Evolutionary conservation across 2,329 filamentous ascomycete species (phyloP).

Genomic region (Colletotrichum melonis): DNA sequence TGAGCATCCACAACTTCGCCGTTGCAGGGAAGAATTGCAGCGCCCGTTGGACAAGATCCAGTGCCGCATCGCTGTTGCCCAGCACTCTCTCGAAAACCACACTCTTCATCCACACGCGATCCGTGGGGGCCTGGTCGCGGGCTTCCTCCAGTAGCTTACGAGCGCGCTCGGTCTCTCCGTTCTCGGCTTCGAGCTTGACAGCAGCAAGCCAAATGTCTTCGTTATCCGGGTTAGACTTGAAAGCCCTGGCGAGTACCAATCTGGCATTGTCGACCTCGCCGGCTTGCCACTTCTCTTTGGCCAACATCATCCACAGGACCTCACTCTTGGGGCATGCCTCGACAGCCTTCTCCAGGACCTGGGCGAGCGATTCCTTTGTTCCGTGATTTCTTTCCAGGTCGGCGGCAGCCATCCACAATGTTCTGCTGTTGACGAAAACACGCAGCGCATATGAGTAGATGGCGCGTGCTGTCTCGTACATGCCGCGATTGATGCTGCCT

Average conservation of each 20-base stretch:
- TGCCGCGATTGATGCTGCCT: conserved; percentile 81
- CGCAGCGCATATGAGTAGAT: conserved; percentile 93
- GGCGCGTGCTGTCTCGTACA: conserved; percentile 89
- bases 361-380: conserved; percentile 82
- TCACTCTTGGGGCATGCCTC: conserved; percentile 93
- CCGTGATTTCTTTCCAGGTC: conserved; percentile 94
- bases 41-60: conserved; percentile 89
- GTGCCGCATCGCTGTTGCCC: conserved; percentile 80
- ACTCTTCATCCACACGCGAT: conserved; percentile 97
- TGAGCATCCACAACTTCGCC: conserved; percentile 97
- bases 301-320: conserved; percentile 94
- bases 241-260: conserved; percentile 86
- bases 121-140: conserved; percentile 89
- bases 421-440: conserved; percentile 88
- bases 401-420: conserved; percentile 89
- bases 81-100: conserved; percentile 92
- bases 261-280: conserved; percentile 90
- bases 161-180: conserved; percentile 83
- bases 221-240: conserved; percentile 95
- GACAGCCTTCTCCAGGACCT: conserved; percentile 90
- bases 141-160: conserved; percentile 84
- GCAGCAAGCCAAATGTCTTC: conserved; percentile 98
- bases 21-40: conserved; percentile 87
- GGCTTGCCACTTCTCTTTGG: conserved; percentile 92
- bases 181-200: conserved; percentile 95